Conservation (phyloP, 2,329 filamentous ascomycete species). For the Plenodomus biglobosus region DNA sequence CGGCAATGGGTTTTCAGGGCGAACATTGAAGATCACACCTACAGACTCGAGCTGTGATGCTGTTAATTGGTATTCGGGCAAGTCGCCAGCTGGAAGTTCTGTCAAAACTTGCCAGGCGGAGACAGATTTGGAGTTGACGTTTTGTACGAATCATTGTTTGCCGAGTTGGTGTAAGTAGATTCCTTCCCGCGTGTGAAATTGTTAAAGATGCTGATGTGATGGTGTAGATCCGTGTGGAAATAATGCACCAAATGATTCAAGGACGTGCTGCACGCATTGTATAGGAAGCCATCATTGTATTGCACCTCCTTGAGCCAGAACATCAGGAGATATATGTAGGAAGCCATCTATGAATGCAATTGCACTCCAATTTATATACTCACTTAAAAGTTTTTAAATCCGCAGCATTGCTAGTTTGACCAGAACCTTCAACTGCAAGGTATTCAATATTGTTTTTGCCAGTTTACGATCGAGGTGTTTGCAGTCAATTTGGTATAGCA, state of each 20-base stretch:
- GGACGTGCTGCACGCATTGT: conserved; percentile 25
- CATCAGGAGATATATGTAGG: too few species aligned
- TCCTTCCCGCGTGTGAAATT: not conserved
- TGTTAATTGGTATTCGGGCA: conserved; percentile 31
- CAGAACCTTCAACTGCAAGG: too few species aligned
- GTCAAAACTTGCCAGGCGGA: conserved; percentile 23
- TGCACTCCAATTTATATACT: too few species aligned
- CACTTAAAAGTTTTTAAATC: too few species aligned
- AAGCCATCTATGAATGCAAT: too few species aligned
- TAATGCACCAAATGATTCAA: conserved; percentile 11
- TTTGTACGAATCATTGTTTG: conserved; percentile 34
- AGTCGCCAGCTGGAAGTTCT: conserved; percentile 26
- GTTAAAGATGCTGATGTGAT: not conserved
- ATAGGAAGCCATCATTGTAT: conserved; percentile 30
- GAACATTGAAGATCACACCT: conserved; percentile 27
- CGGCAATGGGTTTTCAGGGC: conserved; percentile 29
- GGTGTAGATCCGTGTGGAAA: conserved; percentile 14
- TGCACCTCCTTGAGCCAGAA: conserved; percentile 1
- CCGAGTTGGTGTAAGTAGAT: conserved; percentile 34
- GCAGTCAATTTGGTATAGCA: too few species aligned
- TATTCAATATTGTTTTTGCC: too few species aligned
- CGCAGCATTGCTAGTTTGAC: too few species aligned
- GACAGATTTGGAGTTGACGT: conserved; percentile 28
- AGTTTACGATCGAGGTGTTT: too few species aligned
- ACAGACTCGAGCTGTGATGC: conserved; percentile 23